Conservation (phyloP, 169 alveolate genomes). For the Plasmodium vivax region DNA sequence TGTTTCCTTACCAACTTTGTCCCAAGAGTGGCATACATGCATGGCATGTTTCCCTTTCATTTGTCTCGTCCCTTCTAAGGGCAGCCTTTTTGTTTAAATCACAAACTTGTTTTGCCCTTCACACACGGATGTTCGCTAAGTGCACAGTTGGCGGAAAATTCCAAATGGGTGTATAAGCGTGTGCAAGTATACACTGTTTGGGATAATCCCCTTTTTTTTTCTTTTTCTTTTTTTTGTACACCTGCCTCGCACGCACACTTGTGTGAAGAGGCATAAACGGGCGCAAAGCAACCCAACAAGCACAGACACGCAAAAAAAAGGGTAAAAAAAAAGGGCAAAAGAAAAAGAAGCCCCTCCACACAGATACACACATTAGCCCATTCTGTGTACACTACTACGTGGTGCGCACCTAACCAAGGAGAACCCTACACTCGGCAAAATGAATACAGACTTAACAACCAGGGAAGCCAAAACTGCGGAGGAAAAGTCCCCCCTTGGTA, state of each 20-base stretch:
- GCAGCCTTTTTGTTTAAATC: constrained; percentile 24
- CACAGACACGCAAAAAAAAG: neutral
- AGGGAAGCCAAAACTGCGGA: neutral
- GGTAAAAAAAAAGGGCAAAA: neutral
- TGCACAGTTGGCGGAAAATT: neutral
- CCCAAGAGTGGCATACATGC: neutral
- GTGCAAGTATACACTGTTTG: neutral
- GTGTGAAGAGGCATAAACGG: neutral
- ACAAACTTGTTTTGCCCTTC: constrained; percentile 20
- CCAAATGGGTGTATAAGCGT: neutral
- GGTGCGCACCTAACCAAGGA: neutral
- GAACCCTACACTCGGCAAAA: neutral
- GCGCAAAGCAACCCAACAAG: neutral
- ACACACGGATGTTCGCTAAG: neutral
- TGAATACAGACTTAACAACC: neutral
- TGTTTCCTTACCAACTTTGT: neutral
- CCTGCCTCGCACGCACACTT: neutral
- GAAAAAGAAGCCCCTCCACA: neutral
- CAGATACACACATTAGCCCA: neutral
- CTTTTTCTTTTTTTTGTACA: neutral
- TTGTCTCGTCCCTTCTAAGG: constrained; percentile 1
- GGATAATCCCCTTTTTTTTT: neutral
- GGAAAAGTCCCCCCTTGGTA: neutral
- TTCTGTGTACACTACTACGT: neutral
- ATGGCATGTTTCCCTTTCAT: neutral